Conservation (phyloP, 768 basidiomycete species). For the Hirschioporus abietinus region DNA sequence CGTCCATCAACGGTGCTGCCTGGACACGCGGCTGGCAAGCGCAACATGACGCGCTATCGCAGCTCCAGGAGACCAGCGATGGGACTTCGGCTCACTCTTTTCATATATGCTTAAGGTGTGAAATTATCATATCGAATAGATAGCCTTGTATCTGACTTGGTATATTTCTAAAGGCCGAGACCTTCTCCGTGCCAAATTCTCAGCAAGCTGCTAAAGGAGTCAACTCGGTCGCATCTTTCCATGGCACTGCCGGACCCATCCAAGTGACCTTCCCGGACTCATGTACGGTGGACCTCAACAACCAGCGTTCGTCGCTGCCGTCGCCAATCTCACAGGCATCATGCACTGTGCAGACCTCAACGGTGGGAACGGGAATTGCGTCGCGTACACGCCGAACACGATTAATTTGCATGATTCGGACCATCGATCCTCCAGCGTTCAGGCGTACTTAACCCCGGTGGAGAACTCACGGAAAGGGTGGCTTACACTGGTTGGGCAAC, state of each 20-base stretch:
- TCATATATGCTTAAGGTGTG: conserved; percentile 26
- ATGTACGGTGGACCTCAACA: conserved; percentile 59
- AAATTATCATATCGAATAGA: conserved; percentile 6
- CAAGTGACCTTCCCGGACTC: conserved; percentile 45
- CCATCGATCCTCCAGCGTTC: conserved; percentile 48
- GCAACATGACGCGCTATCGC: conserved; percentile 40
- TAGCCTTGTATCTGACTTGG: no score
- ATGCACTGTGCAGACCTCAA: conserved; percentile 44
- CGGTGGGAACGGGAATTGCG: conserved; percentile 50
- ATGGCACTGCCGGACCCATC: conserved; percentile 48
- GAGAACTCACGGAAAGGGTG: conserved; percentile 41
- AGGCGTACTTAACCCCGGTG: conserved; percentile 51
- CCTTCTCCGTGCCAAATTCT: conserved; percentile 41
- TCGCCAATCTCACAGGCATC: conserved; percentile 43
- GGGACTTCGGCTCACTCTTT: conserved; percentile 28
- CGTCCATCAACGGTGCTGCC: conserved; percentile 44
- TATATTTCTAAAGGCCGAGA: conserved; percentile 31
- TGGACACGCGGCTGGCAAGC: conserved; percentile 39
- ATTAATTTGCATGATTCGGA: conserved; percentile 44
- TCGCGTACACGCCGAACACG: conserved; percentile 48
- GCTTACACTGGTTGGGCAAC: conserved; percentile 39
- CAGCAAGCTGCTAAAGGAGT: conserved; percentile 43
- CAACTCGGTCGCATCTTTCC: conserved; percentile 40
- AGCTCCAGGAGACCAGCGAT: conserved; percentile 26
- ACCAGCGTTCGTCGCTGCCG: conserved; percentile 40